Evolutionary conservation across 768 basidiomycete genomes (phyloP).

Genomic region (Mycena amicta): DNA sequence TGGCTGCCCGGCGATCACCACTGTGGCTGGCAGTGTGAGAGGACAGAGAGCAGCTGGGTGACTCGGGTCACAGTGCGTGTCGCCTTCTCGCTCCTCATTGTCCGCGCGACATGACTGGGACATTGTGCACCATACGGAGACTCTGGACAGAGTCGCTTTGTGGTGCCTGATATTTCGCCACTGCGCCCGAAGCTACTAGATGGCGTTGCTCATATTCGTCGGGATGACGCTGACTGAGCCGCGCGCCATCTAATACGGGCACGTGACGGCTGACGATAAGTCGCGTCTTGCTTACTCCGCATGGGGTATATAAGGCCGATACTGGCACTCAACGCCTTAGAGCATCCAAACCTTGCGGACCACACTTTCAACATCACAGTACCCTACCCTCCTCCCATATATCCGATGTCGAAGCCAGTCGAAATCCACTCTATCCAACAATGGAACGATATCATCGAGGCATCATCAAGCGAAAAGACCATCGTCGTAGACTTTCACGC

Average conservation of each 20-base stretch:
- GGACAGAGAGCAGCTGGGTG: conserved; percentile 30
- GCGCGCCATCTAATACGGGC: background rate
- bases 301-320: background rate
- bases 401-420: conserved; percentile 18
- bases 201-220: too few species aligned
- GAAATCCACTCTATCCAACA: conserved; percentile 25
- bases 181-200: background rate
- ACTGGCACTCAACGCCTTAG: too few species aligned
- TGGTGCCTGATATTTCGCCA: conserved; percentile 25
- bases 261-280: background rate
- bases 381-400: background rate
- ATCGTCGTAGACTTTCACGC: conserved; percentile 25
- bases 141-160: conserved; percentile 50
- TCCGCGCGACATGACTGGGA: conserved; percentile 30
- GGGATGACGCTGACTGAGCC: too few species aligned
- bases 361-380: background rate
- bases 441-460: conserved; percentile 24
- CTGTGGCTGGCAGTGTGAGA: conserved; percentile 21
- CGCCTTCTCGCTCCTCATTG: too few species aligned
- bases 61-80: conserved; percentile 37
- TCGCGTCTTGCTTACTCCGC: background rate
- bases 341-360: too few species aligned
- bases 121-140: conserved; percentile 39
- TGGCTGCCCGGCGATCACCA: conserved; percentile 51
- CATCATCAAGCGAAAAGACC: conserved; percentile 16